Conservation (phyloP, 495 filamentous ascomycete genomes). For the Hypoxylon perforatum region DNA sequence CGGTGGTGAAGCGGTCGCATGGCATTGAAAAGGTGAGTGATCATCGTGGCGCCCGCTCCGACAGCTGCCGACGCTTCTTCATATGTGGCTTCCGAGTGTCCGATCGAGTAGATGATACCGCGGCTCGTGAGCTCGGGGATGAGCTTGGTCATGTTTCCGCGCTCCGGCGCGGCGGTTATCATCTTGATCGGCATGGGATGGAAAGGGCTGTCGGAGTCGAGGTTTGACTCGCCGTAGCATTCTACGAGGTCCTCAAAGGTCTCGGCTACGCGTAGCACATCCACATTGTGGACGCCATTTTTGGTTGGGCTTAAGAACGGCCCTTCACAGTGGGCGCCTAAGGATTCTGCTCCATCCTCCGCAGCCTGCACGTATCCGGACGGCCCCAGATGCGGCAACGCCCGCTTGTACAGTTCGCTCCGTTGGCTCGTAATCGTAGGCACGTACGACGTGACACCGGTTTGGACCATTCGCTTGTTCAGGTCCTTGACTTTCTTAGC, state of each 20-base stretch:
- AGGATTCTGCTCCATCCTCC: conserved; percentile 77
- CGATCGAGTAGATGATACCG: conserved; percentile 78
- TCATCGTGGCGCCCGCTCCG: conserved; percentile 78
- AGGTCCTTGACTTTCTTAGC: conserved; percentile 71
- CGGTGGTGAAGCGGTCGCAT: conserved; percentile 88
- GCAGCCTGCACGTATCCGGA: conserved; percentile 63
- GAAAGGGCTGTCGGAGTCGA: conserved; percentile 50
- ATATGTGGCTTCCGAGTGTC: conserved; percentile 85
- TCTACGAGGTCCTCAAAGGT: conserved; percentile 68
- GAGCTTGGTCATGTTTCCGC: conserved; percentile 68
- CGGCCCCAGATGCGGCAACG: conserved; percentile 77
- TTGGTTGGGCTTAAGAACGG: conserved; percentile 79
- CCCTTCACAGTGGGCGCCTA: conserved; percentile 87
- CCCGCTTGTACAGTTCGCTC: conserved; percentile 76
- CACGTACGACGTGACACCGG: conserved; percentile 85
- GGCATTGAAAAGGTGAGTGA: conserved; percentile 91
- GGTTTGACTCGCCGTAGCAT: conserved; percentile 75
- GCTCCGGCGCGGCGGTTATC: conserved; percentile 85
- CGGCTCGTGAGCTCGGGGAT: conserved; percentile 69
- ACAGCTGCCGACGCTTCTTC: conserved; percentile 76
- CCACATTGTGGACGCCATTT: conserved; percentile 77
- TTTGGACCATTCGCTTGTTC: conserved; percentile 74
- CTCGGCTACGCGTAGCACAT: conserved; percentile 67
- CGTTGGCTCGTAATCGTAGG: conserved; percentile 79
- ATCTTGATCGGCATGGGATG: conserved; percentile 67